Conservation (phyloP, 306 rosid genomes). For the Vachellia pachyceras region DNA sequence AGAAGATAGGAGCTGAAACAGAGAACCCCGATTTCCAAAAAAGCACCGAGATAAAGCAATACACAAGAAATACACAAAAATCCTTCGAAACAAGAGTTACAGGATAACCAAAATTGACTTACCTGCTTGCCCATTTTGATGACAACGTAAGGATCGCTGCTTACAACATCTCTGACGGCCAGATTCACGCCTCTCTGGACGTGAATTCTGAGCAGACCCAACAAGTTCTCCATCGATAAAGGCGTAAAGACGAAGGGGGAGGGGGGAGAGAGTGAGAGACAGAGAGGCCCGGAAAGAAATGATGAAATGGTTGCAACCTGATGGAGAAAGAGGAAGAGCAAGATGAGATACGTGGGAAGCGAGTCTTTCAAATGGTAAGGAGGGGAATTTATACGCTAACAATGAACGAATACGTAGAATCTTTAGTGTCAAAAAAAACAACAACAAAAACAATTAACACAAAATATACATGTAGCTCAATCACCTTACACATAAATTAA, state of each 20-base stretch:
- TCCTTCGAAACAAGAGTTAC: background rate
- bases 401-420: no score
- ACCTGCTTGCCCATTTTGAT: conserved; percentile 88
- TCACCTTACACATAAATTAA: no score
- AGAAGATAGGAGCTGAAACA: background rate
- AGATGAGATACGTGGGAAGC: no score
- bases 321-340: no score
- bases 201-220: conserved; percentile 83
- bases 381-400: no score
- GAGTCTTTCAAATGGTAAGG: no score
- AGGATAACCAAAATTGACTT: background rate
- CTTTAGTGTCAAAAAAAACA: no score
- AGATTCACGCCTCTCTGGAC: conserved; percentile 77
- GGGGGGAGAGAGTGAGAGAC: background rate
- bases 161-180: conserved; percentile 72
- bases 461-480: no score
- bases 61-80: background rate
- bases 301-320: no score
- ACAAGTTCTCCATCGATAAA: conserved; percentile 64
- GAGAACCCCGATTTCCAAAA: conserved; percentile 1
- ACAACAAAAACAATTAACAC: no score
- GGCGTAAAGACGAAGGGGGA: background rate
- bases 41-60: background rate
- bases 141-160: conserved; percentile 89
- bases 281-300: background rate